Percentiles rank a stretch among this genome's conserved stretches.
These are phyloP conservation scores for Dryas integrifolia DNA, from an alignment of 331 rosid genomes.

Conservation along the genomic window DNA sequence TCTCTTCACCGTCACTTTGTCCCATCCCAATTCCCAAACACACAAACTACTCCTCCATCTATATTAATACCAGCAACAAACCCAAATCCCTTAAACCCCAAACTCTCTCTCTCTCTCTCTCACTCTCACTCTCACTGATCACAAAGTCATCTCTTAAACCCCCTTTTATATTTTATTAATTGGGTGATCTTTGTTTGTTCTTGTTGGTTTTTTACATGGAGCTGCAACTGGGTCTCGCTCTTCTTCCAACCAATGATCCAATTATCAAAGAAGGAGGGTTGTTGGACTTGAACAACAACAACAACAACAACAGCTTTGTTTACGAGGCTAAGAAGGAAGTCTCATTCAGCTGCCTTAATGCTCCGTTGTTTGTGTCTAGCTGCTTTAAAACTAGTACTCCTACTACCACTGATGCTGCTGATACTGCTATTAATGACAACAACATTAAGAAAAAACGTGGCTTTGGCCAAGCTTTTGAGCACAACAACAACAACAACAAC, in stretches of 20 bases:
- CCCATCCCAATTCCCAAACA: background rate
- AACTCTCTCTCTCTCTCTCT: background rate
- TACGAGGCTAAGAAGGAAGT: background rate
- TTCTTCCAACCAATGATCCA: slow-evolving; percentile 40
- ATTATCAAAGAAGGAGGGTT: background rate
- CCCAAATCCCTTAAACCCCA: slow-evolving; percentile 26
- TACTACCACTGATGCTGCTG: too few relatives aligned
- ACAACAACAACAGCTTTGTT: slow-evolving; percentile 14
- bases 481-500: background rate
- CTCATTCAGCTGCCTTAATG: too few relatives aligned
- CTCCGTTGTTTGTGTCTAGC: too few relatives aligned
- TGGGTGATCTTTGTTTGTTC: slow-evolving; percentile 13
- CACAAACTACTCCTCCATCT: background rate
- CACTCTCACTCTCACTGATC: background rate
- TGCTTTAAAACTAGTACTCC: too few relatives aligned
- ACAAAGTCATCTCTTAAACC: too few relatives aligned
- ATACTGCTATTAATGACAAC: background rate
- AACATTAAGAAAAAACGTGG: slow-evolving; percentile 40
- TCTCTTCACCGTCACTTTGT: slow-evolving; percentile 18
- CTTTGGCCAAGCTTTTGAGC: slow-evolving; percentile 33
- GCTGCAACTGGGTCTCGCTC: slow-evolving; percentile 74
- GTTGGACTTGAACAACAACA: slow-evolving; percentile 27
- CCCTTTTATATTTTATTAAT: background rate
- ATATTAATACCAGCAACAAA: slow-evolving; percentile 1
- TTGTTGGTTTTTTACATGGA: slow-evolving; percentile 46